Conservation (phyloP, 495 filamentous ascomycete species). For the Aspergillus homomorphus region DNA sequence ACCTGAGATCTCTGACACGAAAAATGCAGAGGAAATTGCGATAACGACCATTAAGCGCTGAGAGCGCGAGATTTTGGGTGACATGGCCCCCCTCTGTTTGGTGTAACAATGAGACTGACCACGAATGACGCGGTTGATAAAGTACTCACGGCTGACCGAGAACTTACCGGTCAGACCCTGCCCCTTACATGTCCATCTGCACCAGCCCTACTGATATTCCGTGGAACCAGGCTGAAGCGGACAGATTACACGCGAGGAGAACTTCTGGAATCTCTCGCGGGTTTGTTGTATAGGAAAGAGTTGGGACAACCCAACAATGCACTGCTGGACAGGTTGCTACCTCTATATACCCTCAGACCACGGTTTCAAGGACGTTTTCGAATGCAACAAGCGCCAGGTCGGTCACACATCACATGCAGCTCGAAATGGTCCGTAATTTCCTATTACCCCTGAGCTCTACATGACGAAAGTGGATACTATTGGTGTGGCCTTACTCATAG, state of each 20-base stretch:
- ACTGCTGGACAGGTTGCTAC: not conserved
- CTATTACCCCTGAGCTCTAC: not conserved
- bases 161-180: not conserved
- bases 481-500: not conserved
- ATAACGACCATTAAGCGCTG: constrained; percentile 46
- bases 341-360: not conserved
- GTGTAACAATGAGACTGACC: not conserved
- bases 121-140: not conserved
- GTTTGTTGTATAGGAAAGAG: not conserved
- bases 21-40: constrained; percentile 49
- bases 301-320: not conserved
- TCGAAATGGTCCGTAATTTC: not conserved
- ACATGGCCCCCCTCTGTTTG: constrained; percentile 20
- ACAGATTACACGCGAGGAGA: constrained; percentile 1
- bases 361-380: not conserved
- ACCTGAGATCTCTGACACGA: constrained; percentile 51
- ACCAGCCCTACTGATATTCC: not conserved
- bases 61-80: constrained; percentile 31
- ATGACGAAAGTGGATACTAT: not conserved
- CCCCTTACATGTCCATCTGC: not conserved
- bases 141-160: not conserved
- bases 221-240: constrained; percentile 16
- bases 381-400: not conserved
- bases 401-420: constrained; percentile 8
- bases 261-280: not conserved